A percentile compares a stretch with the other conserved stretches of the same genome.
Evolutionary conservation across 805 yeast genomes (phyloP).

Genomic region (Spathaspora boniae): DNA sequence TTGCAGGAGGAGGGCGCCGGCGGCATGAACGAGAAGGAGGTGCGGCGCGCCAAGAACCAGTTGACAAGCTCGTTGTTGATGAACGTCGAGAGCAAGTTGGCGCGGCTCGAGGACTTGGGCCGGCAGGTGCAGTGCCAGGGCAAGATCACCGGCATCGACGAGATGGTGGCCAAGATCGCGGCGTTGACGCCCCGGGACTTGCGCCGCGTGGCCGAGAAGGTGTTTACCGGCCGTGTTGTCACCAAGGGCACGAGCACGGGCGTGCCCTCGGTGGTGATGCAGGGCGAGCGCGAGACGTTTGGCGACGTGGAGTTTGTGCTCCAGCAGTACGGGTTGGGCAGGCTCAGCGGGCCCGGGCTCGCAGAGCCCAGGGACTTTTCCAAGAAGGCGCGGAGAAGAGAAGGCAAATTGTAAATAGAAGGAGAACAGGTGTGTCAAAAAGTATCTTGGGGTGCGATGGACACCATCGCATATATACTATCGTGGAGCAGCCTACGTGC

Average conservation of each 20-base stretch:
- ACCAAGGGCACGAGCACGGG: slow-evolving; percentile 46
- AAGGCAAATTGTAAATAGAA: not conserved
- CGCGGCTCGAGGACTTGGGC: slow-evolving; percentile 93
- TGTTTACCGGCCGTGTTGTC: slow-evolving; percentile 66
- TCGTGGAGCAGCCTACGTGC: too few species aligned
- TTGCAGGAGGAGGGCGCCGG: slow-evolving; percentile 38
- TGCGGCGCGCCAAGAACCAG: slow-evolving; percentile 88
- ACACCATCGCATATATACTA: too few species aligned
- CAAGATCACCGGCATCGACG: slow-evolving; percentile 65
- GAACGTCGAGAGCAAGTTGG: slow-evolving; percentile 90
- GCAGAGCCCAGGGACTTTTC: slow-evolving; percentile 17
- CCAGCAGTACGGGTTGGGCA: slow-evolving; percentile 71
- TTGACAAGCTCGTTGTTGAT: slow-evolving; percentile 80
- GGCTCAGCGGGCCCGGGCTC: slow-evolving; percentile 18
- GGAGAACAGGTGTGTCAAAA: too few species aligned
- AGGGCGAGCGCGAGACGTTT: slow-evolving; percentile 80
- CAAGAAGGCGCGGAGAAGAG: slow-evolving; percentile 4
- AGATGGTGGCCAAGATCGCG: slow-evolving; percentile 79
- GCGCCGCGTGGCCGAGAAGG: slow-evolving; percentile 65
- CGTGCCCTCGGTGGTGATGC: slow-evolving; percentile 81
- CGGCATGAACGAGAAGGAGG: slow-evolving; percentile 67
- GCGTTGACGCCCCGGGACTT: slow-evolving; percentile 64
- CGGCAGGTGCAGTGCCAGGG: slow-evolving; percentile 89
- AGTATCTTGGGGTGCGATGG: too few species aligned
- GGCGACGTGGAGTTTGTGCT: slow-evolving; percentile 76